Evolutionary conservation across 352 stramenopile species (phyloP).

Genomic region (Globisporangium okanoganense): DNA sequence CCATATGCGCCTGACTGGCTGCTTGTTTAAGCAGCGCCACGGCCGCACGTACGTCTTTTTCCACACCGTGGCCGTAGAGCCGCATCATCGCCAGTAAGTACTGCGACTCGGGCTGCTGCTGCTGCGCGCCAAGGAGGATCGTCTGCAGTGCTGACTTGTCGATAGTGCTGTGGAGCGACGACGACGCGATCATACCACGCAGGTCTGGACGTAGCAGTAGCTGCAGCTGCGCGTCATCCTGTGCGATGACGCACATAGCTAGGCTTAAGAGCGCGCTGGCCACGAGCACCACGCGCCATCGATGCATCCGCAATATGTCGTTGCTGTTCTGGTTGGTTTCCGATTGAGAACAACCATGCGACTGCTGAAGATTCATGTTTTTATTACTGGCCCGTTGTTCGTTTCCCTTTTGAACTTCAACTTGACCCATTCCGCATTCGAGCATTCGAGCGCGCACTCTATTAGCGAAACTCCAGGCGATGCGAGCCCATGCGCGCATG

Average conservation of each 20-base stretch:
- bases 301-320: not conserved
- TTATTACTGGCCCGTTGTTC: not conserved
- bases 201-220: conserved; percentile 19
- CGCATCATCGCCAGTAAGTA: conserved; percentile 50
- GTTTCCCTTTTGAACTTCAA: not conserved
- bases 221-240: not conserved
- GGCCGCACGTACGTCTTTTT: conserved; percentile 23
- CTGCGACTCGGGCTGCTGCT: conserved; percentile 36
- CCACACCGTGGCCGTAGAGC: conserved; percentile 46
- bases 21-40: conserved; percentile 26
- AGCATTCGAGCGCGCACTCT: not conserved
- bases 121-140: conserved; percentile 31
- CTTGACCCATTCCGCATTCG: conserved; percentile 5
- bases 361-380: not conserved
- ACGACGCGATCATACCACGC: not conserved
- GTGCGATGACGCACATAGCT: not conserved
- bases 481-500: not conserved
- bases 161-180: not conserved
- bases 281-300: not conserved
- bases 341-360: not conserved
- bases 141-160: conserved; percentile 26
- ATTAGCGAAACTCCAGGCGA: not conserved
- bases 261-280: no score
- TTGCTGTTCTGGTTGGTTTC: not conserved
- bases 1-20: conserved; percentile 24